These are phyloP conservation scores for Paramecium biaurelia DNA, from an alignment of 73 alveolate species.

Conservation along the genomic window DNA sequence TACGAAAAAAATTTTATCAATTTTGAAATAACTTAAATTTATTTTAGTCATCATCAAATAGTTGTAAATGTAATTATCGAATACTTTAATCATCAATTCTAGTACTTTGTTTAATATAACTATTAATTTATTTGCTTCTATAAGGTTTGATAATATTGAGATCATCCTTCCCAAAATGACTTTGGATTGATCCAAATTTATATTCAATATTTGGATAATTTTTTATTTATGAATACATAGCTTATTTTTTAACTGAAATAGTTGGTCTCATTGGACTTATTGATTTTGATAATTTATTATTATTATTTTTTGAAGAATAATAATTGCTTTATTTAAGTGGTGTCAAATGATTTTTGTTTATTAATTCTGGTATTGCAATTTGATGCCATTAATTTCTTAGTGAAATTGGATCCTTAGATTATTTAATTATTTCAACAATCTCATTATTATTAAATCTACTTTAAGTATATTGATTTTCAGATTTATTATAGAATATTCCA, in stretches of 20 bases:
- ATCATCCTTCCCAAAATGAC: conserved; percentile 3
- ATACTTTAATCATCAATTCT: not conserved
- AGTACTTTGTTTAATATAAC: not conserved
- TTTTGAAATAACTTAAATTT: not conserved
- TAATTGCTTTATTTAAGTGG: not conserved
- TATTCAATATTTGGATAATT: not conserved
- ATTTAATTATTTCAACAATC: not conserved
- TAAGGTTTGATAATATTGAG: not conserved
- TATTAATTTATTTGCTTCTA: not conserved
- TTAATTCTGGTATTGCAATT: not conserved
- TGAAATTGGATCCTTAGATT: not conserved
- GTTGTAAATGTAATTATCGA: not conserved
- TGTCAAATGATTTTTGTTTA: not conserved
- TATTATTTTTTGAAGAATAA: not conserved
- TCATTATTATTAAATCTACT: not conserved
- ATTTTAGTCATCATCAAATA: not conserved
- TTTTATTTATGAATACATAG: not conserved
- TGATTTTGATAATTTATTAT: not conserved
- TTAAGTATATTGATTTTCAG: not conserved
- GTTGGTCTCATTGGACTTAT: conserved; percentile 8
- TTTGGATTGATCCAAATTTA: not conserved
- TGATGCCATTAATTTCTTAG: not conserved
- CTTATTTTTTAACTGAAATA: not conserved
- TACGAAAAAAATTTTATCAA: not conserved
- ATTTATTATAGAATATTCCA: not conserved